Percentiles rank a stretch among this genome's conserved stretches.
Conservation (phyloP, 768 basidiomycete species). For the Leccinellum albellum region DNA sequence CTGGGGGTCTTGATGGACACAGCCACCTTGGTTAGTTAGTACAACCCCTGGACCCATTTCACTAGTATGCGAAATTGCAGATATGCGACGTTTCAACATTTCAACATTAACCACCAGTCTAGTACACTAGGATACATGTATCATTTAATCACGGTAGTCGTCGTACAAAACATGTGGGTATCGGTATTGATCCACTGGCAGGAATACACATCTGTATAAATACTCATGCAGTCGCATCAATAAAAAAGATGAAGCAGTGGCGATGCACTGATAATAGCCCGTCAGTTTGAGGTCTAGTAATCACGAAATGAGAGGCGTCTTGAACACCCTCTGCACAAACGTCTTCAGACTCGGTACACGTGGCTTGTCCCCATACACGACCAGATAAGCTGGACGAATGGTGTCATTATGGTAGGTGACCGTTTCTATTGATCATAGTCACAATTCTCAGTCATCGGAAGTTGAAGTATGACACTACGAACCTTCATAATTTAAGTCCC, state of each 20-base stretch:
- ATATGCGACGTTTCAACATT: neutral
- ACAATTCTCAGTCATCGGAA: neutral
- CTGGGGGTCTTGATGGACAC: too few relatives aligned
- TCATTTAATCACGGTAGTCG: slow-evolving; percentile 7
- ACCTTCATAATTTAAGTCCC: slow-evolving; percentile 59
- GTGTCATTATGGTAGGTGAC: slow-evolving; percentile 66
- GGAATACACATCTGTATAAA: slow-evolving; percentile 9
- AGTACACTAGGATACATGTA: slow-evolving; percentile 9
- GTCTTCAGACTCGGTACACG: slow-evolving; percentile 21
- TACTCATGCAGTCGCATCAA: neutral
- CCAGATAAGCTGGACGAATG: slow-evolving; percentile 60
- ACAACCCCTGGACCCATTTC: too few relatives aligned
- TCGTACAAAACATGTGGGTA: slow-evolving; percentile 20
- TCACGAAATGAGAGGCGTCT: slow-evolving; percentile 30
- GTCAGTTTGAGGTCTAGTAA: neutral
- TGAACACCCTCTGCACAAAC: slow-evolving; percentile 27
- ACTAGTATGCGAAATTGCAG: neutral
- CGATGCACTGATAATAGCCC: neutral
- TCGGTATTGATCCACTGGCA: slow-evolving; percentile 12
- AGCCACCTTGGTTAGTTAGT: too few relatives aligned
- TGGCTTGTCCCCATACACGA: slow-evolving; percentile 50
- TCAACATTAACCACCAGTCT: neutral
- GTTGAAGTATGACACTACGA: neutral
- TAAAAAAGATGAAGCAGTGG: neutral
- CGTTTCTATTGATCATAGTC: slow-evolving; percentile 40